phyloP scores from a whole-genome alignment of 1,139 yeast genomes.

The Yamadazyma kanchanaburiensis region DNA sequence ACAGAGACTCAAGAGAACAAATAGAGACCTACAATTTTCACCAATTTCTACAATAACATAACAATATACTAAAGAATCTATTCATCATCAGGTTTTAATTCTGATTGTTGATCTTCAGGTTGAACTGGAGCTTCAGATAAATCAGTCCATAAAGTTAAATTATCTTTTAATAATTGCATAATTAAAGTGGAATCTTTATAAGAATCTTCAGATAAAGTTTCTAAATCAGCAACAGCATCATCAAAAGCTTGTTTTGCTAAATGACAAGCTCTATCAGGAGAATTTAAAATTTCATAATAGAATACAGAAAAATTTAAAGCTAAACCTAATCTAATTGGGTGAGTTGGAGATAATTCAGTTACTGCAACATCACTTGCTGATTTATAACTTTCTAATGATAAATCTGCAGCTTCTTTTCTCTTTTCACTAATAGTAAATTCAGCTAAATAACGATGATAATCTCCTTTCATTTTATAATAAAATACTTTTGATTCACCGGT shows the following conservation, averaged over 20 bases:
- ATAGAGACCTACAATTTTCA: no score
- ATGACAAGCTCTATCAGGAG: slow-evolving; percentile 98
- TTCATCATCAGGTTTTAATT: slow-evolving; percentile 22
- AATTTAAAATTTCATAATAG: slow-evolving; percentile 95
- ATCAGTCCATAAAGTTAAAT: slow-evolving; percentile 98
- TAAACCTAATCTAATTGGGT: slow-evolving; percentile 96
- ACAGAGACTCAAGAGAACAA: no score
- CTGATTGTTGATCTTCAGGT: slow-evolving; percentile 47
- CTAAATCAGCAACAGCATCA: slow-evolving; percentile 98
- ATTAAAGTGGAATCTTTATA: slow-evolving; percentile 97
- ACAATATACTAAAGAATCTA: no score
- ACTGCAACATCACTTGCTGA: slow-evolving; percentile 96
- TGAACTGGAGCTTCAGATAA: slow-evolving; percentile 84
- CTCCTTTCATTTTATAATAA: slow-evolving; percentile 99
- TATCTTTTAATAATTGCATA: slow-evolving; percentile 98
- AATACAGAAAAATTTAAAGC: slow-evolving; percentile 97
- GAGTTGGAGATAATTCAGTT: slow-evolving; percentile 96
- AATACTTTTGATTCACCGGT: slow-evolving; percentile 97
- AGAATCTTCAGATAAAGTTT: slow-evolving; percentile 95
- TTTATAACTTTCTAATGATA: slow-evolving; percentile 91
- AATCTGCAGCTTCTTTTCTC: slow-evolving; percentile 89
- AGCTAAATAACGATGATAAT: slow-evolving; percentile 97
- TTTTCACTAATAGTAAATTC: slow-evolving; percentile 91
- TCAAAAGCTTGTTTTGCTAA: slow-evolving; percentile 98
- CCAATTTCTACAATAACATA: no score